Evolutionary conservation across 148 eudicot species (phyloP), one percentile per base, ranked within the genome.

Genomic region (Pharnaceum exiguum): DNA sequence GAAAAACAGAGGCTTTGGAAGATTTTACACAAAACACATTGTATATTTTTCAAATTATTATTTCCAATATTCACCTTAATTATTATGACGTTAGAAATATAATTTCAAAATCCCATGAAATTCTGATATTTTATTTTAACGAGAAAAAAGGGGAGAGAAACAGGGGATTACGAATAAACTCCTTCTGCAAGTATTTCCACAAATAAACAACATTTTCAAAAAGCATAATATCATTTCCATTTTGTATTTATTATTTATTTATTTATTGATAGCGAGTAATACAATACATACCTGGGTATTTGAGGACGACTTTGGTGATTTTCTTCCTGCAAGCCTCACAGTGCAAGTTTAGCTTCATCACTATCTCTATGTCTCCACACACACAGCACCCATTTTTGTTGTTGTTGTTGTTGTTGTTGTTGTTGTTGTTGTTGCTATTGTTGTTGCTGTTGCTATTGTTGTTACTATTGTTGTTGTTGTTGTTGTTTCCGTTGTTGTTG

Each of bases 321-420:
- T 57, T 73, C 3, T 51, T 6, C 6, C 68, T 71, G 18, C 88
- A 85, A 0, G 88, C 88, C 1, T 79, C 68, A 8, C 88, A 85
- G 26, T 85, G 85, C 24, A 77, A 16, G 9, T 73, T 59, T 0
- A 68, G 16, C 56, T 73, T 77, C 13, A 82, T 43, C 13, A 77
- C 75, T 1, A 78, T 71, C 0, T 45, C 46, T 1, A 25, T 7
- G 26, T 19, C 22, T 0, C 21, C 32, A 2, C 33, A n/a, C n/a
- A n/a, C n/a, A n/a, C n/a, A n/a, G n/a, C n/a, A n/a, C n/a, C n/a
- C 10, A 4, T 54, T 38, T 4, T 63, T 52, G 30, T 63, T 52
- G 23, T 63, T 57, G 37, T 27, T 43, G 47, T 44, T 13, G 22
- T 17, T 45, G 49, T 9, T 38, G 16, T 36, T 36, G 42, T 23